These are phyloP conservation scores for Elongisporangium anandrum DNA, from an alignment of 352 stramenopile genomes.

Conservation along the genomic window DNA sequence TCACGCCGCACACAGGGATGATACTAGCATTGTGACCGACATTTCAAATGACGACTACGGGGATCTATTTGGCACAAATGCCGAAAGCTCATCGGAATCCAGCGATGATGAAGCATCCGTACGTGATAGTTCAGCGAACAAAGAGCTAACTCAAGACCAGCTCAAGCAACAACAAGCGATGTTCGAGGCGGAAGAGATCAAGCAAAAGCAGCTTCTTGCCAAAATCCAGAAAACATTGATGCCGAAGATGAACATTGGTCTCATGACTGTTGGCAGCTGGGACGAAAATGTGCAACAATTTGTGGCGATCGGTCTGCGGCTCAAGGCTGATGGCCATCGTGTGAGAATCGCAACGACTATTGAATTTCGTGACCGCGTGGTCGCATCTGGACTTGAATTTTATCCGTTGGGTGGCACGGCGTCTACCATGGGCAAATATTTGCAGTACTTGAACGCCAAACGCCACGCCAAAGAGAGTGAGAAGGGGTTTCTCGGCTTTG, in stretches of 20 bases:
- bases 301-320: slow-evolving; percentile 51
- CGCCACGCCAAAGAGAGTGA: too few relatives aligned
- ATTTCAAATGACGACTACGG: too few relatives aligned
- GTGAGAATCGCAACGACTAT: slow-evolving; percentile 82
- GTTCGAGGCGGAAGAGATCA: neutral
- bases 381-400: slow-evolving; percentile 37
- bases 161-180: too few relatives aligned
- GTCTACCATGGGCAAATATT: slow-evolving; percentile 80
- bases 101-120: neutral
- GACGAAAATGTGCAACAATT: slow-evolving; percentile 62
- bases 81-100: too few relatives aligned
- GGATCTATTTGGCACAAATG: neutral
- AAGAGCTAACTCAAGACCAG: too few relatives aligned
- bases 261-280: slow-evolving; percentile 73
- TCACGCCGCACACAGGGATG: too few relatives aligned
- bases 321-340: slow-evolving; percentile 74
- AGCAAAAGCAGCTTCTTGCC: neutral
- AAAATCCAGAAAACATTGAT: neutral
- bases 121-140: too few relatives aligned
- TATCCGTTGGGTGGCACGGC: slow-evolving; percentile 41
- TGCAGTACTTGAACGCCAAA: slow-evolving; percentile 33
- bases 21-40: too few relatives aligned
- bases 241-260: slow-evolving; percentile 45
- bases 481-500: slow-evolving; percentile 11
- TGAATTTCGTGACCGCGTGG: slow-evolving; percentile 61